These are phyloP conservation scores for Pneumocystis oryctolagi DNA, from an alignment of 1,139 yeast species.

Conservation along the genomic window DNA sequence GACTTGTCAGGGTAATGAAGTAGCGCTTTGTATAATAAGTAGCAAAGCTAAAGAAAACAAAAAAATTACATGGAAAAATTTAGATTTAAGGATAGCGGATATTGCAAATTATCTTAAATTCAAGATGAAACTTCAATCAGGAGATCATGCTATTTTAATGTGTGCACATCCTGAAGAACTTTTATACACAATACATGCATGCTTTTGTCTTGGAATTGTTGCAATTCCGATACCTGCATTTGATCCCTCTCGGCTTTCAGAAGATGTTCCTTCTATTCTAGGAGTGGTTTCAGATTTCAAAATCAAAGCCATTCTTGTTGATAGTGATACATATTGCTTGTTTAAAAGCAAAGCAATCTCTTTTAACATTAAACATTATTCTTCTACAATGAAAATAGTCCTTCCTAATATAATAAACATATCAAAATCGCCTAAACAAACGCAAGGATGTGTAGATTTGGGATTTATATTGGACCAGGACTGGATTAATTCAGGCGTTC, in stretches of 20 bases:
- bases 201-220: conserved; percentile 65
- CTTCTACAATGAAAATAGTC: conserved; percentile 29
- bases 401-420: conserved; percentile 55
- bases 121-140: conserved; percentile 40
- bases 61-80: conserved; percentile 68
- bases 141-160: conserved; percentile 64
- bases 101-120: conserved; percentile 44
- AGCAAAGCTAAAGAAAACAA: conserved; percentile 32
- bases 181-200: conserved; percentile 70
- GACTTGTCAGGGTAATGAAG: conserved; percentile 55
- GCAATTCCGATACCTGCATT: conserved; percentile 71
- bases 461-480: conserved; percentile 24
- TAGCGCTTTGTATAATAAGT: conserved; percentile 58
- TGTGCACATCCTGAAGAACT: conserved; percentile 81
- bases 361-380: conserved; percentile 44
- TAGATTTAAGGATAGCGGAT: conserved; percentile 63
- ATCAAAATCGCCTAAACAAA: conserved; percentile 45
- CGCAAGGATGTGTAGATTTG: conserved; percentile 32
- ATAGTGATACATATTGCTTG: conserved; percentile 53
- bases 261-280: conserved; percentile 58
- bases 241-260: conserved; percentile 52
- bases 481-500: conserved; percentile 20
- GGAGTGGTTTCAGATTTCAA: conserved; percentile 56
- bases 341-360: conserved; percentile 57
- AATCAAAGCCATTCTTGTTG: conserved; percentile 58